These are phyloP conservation scores for Cladophialophora immunda DNA, from an alignment of 2,329 filamentous ascomycete genomes.

Conservation along the genomic window DNA sequence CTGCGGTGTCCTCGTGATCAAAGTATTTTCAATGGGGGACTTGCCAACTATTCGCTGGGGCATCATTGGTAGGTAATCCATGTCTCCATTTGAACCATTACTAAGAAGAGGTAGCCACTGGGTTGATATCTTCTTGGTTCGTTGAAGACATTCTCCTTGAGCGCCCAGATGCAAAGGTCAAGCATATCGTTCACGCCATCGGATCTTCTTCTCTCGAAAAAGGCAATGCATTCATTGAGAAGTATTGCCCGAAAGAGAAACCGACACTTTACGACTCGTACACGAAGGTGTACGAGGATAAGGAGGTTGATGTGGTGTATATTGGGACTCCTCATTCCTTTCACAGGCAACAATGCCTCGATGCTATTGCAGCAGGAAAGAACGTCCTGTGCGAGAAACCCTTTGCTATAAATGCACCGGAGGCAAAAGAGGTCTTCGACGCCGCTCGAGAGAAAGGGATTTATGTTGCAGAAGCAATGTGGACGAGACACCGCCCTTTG, in stretches of 20 bases:
- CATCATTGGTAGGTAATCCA: no score
- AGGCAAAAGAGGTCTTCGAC: constrained; percentile 75
- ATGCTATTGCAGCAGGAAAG: constrained; percentile 87
- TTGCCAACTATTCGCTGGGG: no score
- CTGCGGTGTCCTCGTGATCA: no score
- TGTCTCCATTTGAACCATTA: no score
- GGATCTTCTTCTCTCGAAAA: neutral
- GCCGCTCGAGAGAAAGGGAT: constrained; percentile 76
- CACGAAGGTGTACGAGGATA: neutral
- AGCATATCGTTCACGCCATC: neutral
- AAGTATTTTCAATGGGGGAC: no score
- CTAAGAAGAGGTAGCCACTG: no score
- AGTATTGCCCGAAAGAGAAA: neutral
- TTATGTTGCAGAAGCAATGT: constrained; percentile 76
- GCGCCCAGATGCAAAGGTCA: neutral
- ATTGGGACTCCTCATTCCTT: constrained; percentile 69
- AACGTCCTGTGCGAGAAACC: no score
- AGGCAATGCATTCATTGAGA: neutral
- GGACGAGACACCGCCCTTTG: constrained; percentile 86
- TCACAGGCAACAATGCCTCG: constrained; percentile 88
- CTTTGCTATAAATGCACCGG: constrained; percentile 82
- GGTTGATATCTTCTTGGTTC: neutral
- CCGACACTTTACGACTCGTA: neutral
- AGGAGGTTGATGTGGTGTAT: neutral
- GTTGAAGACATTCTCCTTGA: neutral